Conservation (phyloP, 805 yeast genomes). For the Yarrowia sp. region DNA sequence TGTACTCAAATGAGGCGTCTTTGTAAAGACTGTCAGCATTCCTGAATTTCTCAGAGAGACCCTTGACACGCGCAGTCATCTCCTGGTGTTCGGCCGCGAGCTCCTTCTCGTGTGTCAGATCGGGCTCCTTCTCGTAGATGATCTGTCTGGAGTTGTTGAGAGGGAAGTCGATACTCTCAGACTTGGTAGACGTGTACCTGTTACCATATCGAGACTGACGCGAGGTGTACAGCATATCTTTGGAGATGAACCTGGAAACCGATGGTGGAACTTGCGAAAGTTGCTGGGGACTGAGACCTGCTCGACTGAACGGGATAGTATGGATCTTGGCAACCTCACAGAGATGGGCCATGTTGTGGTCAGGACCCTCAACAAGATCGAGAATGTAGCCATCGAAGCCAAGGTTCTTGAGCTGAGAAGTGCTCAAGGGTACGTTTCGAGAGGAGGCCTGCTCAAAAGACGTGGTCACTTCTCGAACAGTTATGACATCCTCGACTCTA, state of each 20-base stretch:
- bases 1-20: background rate
- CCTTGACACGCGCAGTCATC: background rate
- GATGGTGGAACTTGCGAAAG: slow-evolving; percentile 32
- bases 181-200: background rate
- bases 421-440: background rate
- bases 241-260: background rate
- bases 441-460: background rate
- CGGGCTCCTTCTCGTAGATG: slow-evolving; percentile 13
- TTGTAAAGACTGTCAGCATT: background rate
- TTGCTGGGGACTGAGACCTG: slow-evolving; percentile 46
- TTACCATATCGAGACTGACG: slow-evolving; percentile 4
- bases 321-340: slow-evolving; percentile 50
- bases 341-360: slow-evolving; percentile 67
- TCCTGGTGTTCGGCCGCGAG: slow-evolving; percentile 31
- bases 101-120: background rate
- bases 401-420: slow-evolving; percentile 40
- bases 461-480: background rate
- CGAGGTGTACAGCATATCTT: background rate
- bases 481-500: background rate
- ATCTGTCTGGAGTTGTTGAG: background rate
- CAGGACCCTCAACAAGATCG: slow-evolving; percentile 74
- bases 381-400: slow-evolving; percentile 82
- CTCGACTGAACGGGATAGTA: slow-evolving; percentile 60
- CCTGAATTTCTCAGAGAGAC: background rate
- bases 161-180: background rate